phyloP scores from a whole-genome alignment of 139 green algal species.

The Chlamydomonas sp. region DNA sequence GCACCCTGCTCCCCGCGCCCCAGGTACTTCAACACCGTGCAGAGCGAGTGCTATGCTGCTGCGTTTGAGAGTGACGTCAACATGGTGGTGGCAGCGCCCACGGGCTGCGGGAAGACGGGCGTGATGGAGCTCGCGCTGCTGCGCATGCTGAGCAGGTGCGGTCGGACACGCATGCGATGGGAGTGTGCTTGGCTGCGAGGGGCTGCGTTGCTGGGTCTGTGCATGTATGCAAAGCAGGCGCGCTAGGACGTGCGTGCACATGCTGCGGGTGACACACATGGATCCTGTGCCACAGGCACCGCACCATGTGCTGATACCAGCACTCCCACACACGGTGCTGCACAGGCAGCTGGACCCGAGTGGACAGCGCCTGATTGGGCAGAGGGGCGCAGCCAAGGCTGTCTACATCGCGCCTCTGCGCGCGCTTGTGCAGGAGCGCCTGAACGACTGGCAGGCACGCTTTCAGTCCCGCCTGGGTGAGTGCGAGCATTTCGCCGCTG shows the following conservation, averaged over 20 bases:
- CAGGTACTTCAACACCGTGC: conserved; percentile 11
- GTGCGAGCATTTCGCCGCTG: background rate
- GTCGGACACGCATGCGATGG: too few relatives aligned
- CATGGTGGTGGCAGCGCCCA: conserved; percentile 3
- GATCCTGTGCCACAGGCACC: too few relatives aligned
- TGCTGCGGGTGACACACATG: too few relatives aligned
- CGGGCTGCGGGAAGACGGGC: conserved; percentile 76
- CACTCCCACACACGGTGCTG: too few relatives aligned
- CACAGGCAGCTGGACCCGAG: conserved; percentile 14
- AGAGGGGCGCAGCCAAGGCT: conserved; percentile 26
- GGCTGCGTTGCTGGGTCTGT: too few relatives aligned
- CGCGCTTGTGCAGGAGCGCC: conserved; percentile 73
- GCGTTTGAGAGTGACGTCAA: background rate
- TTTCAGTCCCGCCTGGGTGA: background rate
- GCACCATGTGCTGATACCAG: too few relatives aligned
- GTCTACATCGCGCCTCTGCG: conserved; percentile 59
- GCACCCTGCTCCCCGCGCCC: background rate
- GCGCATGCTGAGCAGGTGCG: conserved; percentile 49
- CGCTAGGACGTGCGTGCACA: too few relatives aligned
- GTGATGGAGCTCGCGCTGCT: conserved; percentile 90
- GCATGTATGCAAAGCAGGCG: too few relatives aligned
- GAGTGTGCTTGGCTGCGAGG: too few relatives aligned
- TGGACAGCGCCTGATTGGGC: background rate
- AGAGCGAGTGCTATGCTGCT: conserved; percentile 5
- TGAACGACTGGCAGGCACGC: conserved; percentile 61